Evolutionary conservation across 2,329 filamentous ascomycete genomes (phyloP).

Genomic region (Fusarium globosum): DNA sequence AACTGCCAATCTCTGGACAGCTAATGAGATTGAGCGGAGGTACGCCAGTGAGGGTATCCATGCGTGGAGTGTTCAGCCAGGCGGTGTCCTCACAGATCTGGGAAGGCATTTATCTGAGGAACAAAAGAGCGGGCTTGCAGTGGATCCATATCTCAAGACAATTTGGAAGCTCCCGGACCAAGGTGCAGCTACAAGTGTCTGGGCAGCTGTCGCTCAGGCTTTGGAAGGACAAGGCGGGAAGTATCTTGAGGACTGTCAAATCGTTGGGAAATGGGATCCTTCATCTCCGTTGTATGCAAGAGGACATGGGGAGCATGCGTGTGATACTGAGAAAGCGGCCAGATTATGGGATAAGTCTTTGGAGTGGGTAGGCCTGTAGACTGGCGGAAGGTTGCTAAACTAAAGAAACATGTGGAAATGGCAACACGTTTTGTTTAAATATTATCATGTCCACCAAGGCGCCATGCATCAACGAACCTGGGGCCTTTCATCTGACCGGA

Average conservation of each 20-base stretch:
- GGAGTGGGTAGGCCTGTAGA: not conserved
- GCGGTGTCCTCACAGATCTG: not conserved
- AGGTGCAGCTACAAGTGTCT: conserved; percentile 3
- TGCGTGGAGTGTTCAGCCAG: conserved; percentile 6
- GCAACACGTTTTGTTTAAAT: not conserved
- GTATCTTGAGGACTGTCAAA: conserved; percentile 12
- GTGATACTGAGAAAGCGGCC: not conserved
- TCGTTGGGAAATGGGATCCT: not conserved
- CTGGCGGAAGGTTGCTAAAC: not conserved
- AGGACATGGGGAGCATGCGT: not conserved
- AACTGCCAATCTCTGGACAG: conserved; percentile 13
- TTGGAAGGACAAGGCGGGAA: conserved; percentile 3
- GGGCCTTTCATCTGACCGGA: not conserved
- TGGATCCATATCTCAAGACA: not conserved
- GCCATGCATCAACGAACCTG: too few species aligned
- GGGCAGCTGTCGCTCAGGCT: not conserved
- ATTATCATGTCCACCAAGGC: not conserved
- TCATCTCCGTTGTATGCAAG: not conserved
- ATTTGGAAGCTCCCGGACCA: not conserved
- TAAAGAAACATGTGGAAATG: not conserved
- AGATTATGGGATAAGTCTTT: not conserved
- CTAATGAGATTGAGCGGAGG: conserved; percentile 2
- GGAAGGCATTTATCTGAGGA: not conserved
- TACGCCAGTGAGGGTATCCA: not conserved
- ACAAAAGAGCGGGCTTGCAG: not conserved